Evolutionary conservation across 176 grass and related monocot species (phyloP), one percentile per base, ranked within the genome.

Genomic region (Hordeum marinum): DNA sequence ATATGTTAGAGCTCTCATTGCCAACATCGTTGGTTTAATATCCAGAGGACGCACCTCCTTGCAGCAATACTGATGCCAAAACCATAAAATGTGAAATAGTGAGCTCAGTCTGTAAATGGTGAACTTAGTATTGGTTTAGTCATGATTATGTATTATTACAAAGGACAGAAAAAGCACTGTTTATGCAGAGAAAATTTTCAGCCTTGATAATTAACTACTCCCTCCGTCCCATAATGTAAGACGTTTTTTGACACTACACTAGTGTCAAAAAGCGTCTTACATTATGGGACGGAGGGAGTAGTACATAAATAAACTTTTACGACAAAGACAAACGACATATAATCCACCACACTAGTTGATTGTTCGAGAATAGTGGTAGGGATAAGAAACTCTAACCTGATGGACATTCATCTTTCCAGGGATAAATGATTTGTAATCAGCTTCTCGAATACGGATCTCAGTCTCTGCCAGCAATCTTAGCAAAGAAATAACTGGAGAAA

Each of bases 391-490:
- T n/a, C 29, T 36, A 59, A 85, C 83, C 73, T 0, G 27, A 68
- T 17, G 32, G 35, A 36, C 63, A 58, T 20, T 1, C 2, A 27
- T 41, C 3, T 77, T 1, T 26, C 21, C 0, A 54, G 45, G 5
- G 12, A 9, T 6, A 36, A 5, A 11, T 73, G 66, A 0, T 20
- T 14, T 9, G 65, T 72, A 86, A 4, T 37, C 14, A 2, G 12
- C 67, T 52, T 78, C 4, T 32, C 21, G 8, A 26, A 54, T 69
- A 35, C 40, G 54, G 55, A 86, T 73, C 2, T 86, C 55, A 72
- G 36, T 32, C 67, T 86, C 84, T 13, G 84, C n/a, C 54, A 86
- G 77, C 55, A 86, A 72, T 20, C 67, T 71, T 27, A 80, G 66
- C 0, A 86, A 78, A 73, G 26, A 86, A 60, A 86, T 68, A 63